Evolutionary conservation across 2,329 filamentous ascomycete genomes (phyloP).

Genomic region (Intubia oerlemansii): DNA sequence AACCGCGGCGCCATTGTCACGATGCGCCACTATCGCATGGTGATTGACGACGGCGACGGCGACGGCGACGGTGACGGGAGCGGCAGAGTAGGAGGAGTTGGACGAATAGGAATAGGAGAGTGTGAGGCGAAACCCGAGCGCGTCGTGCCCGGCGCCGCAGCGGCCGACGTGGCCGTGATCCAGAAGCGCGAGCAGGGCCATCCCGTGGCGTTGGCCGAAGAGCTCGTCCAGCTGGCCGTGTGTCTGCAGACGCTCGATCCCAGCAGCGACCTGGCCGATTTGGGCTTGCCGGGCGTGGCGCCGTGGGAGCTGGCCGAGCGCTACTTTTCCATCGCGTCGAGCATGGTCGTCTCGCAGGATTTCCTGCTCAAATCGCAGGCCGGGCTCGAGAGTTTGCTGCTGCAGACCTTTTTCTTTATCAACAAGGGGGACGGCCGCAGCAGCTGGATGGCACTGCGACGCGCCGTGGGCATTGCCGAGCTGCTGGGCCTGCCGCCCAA

Average conservation of each 20-base stretch:
- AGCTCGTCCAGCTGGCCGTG: conserved; percentile 5
- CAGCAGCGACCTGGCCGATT: conserved; percentile 8
- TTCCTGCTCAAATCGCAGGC: conserved; percentile 21
- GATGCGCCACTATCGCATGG: conserved; percentile 3
- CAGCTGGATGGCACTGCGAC: conserved; percentile 21
- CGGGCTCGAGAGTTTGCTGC: conserved; percentile 24
- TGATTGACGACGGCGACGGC: no score
- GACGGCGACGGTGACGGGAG: no score
- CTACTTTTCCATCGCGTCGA: conserved; percentile 6
- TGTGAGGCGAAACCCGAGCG: no score
- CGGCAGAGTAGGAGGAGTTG: no score
- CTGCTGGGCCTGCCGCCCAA: neutral
- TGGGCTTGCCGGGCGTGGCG: conserved; percentile 9
- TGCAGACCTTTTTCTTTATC: conserved; percentile 22
- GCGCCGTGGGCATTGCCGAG: conserved; percentile 15
- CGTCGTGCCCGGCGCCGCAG: conserved; percentile 11
- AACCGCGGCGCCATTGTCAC: conserved; percentile 4
- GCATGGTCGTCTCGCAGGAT: conserved; percentile 21
- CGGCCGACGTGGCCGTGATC: conserved; percentile 8
- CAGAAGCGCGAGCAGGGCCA: conserved; percentile 1
- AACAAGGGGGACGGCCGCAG: conserved; percentile 22
- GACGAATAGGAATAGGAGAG: no score
- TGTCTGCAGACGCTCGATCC: conserved; percentile 3
- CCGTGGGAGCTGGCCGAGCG: conserved; percentile 7
- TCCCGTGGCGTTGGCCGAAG: conserved; percentile 3